Conservation (phyloP, 495 filamentous ascomycete genomes). For the Saxophila tyrrhenica region DNA sequence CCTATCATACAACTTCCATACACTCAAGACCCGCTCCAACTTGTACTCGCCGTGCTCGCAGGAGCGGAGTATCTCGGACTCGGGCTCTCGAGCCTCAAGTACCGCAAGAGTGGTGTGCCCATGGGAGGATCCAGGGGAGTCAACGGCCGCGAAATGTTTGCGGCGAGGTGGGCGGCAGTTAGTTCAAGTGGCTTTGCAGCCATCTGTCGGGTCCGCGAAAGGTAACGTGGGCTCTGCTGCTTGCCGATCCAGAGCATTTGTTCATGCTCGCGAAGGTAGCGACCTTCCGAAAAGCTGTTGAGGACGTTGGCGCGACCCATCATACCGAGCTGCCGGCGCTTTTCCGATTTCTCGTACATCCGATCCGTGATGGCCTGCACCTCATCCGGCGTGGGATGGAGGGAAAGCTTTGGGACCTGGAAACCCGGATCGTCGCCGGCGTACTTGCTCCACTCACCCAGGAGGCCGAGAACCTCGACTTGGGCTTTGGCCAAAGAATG, state of each 20-base stretch:
- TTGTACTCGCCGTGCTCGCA: not conserved
- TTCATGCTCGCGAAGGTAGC: conserved; percentile 57
- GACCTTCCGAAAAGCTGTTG: conserved; percentile 48
- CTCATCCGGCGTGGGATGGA: conserved; percentile 38
- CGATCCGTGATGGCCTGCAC: conserved; percentile 43
- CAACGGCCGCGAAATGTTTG: not conserved
- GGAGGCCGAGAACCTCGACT: conserved; percentile 48
- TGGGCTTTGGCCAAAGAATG: conserved; percentile 48
- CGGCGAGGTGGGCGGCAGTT: not conserved
- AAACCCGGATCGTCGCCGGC: conserved; percentile 36
- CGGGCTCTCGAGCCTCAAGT: not conserved
- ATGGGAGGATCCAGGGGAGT: not conserved
- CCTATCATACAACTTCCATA: no score
- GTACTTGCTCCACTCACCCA: conserved; percentile 48
- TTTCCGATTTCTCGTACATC: conserved; percentile 51
- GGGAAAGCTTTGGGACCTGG: conserved; percentile 22
- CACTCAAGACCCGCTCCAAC: not conserved
- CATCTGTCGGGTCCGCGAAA: not conserved
- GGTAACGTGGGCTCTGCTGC: conserved; percentile 5
- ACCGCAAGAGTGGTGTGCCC: not conserved
- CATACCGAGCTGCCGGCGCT: conserved; percentile 50
- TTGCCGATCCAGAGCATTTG: conserved; percentile 30
- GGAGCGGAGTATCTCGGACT: not conserved
- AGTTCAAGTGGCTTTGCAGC: not conserved
- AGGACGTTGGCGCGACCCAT: conserved; percentile 48